These are phyloP conservation scores for Fragosphaeria purpurea DNA, from an alignment of 2,329 filamentous ascomycete genomes.

Conservation along the genomic window DNA sequence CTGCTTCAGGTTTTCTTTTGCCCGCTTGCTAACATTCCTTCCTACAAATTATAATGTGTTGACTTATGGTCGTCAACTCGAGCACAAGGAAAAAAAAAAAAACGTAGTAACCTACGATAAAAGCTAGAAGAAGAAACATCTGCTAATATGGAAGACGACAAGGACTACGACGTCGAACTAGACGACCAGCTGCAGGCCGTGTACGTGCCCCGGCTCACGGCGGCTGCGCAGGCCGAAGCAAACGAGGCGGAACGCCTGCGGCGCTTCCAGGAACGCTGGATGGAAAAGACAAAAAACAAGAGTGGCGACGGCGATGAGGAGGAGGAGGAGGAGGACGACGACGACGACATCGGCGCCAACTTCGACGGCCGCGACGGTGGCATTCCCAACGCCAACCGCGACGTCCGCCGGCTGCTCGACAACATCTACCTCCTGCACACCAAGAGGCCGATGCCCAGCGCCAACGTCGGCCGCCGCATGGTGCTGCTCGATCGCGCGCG, in stretches of 20 bases:
- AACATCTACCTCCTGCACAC: background rate
- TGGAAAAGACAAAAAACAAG: background rate
- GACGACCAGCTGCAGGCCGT: conserved; percentile 4
- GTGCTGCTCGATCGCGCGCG: conserved; percentile 13
- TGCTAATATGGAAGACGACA: background rate
- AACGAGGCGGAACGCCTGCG: background rate
- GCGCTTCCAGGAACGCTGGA: conserved; percentile 3
- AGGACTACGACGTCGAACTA: conserved; percentile 6
- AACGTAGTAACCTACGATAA: too few species aligned
- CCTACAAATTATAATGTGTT: too few species aligned
- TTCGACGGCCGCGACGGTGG: background rate
- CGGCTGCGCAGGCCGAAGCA: background rate
- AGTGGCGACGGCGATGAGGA: background rate
- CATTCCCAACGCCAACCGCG: conserved; percentile 8
- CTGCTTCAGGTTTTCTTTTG: too few species aligned
- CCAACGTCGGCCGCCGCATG: background rate
- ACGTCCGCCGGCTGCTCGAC: conserved; percentile 5
- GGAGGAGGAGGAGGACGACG: background rate
- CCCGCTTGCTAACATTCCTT: too few species aligned
- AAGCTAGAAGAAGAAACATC: too few species aligned
- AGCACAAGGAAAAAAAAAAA: too few species aligned
- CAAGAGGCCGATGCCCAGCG: background rate
- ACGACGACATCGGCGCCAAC: conserved; percentile 5
- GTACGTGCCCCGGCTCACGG: background rate
- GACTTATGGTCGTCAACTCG: too few species aligned